Percentiles rank a stretch among this genome's conserved stretches.
Evolutionary conservation across 2,329 filamentous ascomycete genomes (phyloP).

Genomic region (Podosphaera fusca): DNA sequence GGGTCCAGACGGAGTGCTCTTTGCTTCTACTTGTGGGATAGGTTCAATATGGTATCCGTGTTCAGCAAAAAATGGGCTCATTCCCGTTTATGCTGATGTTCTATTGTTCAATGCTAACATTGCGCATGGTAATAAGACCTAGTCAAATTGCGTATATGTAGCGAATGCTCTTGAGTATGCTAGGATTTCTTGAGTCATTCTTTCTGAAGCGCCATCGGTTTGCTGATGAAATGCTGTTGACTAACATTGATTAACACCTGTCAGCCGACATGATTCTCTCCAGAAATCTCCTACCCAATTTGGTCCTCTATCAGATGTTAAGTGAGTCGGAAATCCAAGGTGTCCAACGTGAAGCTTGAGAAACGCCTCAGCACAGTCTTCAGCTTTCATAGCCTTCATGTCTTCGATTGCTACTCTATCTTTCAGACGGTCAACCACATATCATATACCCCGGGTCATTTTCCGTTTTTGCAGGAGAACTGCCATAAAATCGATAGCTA

Average conservation of each 20-base stretch:
- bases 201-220: neutral
- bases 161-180: neutral
- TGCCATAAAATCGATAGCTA: neutral
- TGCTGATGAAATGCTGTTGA: neutral
- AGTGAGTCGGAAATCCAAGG: neutral
- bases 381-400: neutral
- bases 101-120: neutral
- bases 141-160: neutral
- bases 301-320: no score
- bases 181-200: neutral
- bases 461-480: neutral
- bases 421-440: neutral
- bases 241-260: neutral
- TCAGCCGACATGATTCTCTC: neutral
- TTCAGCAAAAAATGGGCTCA: neutral
- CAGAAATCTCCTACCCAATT: neutral
- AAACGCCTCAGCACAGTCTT: neutral
- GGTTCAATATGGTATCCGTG: neutral
- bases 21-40: neutral
- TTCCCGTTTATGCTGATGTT: neutral
- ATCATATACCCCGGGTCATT: neutral
- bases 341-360: neutral
- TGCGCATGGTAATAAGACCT: neutral
- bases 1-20: neutral
- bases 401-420: neutral